Evolutionary conservation across 2,329 filamentous ascomycete genomes (phyloP).

Genomic region (Pseudogymnoascus sp.): DNA sequence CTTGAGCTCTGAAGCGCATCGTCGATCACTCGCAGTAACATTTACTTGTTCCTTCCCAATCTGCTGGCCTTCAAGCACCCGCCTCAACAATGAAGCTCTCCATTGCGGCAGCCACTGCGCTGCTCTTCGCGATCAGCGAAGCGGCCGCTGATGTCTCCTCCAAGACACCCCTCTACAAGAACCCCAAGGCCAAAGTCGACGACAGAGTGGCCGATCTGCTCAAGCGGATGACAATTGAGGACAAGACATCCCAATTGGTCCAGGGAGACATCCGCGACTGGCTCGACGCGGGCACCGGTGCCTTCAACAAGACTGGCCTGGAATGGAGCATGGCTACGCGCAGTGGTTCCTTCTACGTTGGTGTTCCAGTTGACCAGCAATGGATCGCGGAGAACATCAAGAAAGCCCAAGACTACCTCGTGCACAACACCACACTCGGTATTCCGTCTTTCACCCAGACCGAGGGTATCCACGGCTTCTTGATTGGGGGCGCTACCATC

Average conservation of each 20-base stretch:
- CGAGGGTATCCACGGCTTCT: conserved; percentile 68
- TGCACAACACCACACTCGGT: conserved; percentile 59
- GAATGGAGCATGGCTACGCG: conserved; percentile 52
- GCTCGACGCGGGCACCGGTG: conserved; percentile 60
- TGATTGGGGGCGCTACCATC: conserved; percentile 67
- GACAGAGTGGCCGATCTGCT: conserved; percentile 61
- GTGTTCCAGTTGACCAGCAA: conserved; percentile 57
- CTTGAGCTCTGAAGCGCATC: background rate
- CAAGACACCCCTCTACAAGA: conserved; percentile 49
- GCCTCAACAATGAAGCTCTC: conserved; percentile 6
- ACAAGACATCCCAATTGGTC: conserved; percentile 64
- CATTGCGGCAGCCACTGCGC: conserved; percentile 3
- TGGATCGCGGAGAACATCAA: conserved; percentile 58
- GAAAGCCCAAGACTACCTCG: conserved; percentile 61
- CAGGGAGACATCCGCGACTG: conserved; percentile 68
- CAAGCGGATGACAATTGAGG: conserved; percentile 65
- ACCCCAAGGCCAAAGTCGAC: conserved; percentile 55
- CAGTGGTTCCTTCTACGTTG: conserved; percentile 62
- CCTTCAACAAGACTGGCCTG: conserved; percentile 62
- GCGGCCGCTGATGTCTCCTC: background rate
- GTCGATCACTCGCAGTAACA: background rate
- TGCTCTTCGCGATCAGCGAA: conserved; percentile 6
- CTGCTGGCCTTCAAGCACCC: background rate
- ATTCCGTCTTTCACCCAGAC: conserved; percentile 70
- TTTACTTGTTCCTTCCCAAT: background rate